Conservation (phyloP, 768 basidiomycete genomes). For the Bullera alba region DNA sequence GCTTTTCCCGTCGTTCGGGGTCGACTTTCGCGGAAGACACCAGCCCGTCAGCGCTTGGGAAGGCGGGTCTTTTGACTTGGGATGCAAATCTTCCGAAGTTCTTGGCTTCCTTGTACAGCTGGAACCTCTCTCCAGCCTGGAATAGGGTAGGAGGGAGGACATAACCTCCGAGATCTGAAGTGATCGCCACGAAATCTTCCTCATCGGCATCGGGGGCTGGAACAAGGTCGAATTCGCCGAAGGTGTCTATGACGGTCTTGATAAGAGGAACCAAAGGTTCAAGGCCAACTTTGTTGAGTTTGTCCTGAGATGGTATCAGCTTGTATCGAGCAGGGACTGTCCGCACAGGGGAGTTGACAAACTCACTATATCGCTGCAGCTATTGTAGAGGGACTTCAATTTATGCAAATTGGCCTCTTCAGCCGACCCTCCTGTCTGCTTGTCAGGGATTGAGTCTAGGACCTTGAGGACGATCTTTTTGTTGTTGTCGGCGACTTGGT, state of each 20-base stretch:
- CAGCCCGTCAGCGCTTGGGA: constrained; percentile 3
- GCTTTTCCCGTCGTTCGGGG: constrained; percentile 47
- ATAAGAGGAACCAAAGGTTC: constrained; percentile 65
- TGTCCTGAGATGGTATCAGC: constrained; percentile 38
- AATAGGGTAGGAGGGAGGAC: constrained; percentile 22
- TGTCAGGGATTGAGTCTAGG: constrained; percentile 51
- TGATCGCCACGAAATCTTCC: constrained; percentile 1
- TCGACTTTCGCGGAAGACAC: too few relatives aligned
- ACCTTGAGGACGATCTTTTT: constrained; percentile 52
- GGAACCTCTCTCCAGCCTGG: constrained; percentile 6
- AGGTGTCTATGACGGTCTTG: constrained; percentile 51
- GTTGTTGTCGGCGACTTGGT: constrained; percentile 66
- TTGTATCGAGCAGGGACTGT: background rate
- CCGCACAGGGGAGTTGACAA: background rate
- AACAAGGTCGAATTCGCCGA: constrained; percentile 36
- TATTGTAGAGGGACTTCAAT: constrained; percentile 58
- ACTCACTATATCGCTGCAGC: constrained; percentile 68
- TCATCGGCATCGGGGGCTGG: constrained; percentile 17
- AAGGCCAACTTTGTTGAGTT: constrained; percentile 65
- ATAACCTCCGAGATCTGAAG: constrained; percentile 26
- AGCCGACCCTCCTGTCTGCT: constrained; percentile 49
- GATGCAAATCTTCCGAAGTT: constrained; percentile 4
- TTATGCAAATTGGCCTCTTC: constrained; percentile 51
- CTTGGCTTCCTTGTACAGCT: constrained; percentile 8
- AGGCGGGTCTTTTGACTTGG: too few relatives aligned